Evolutionary conservation across 2,329 filamentous ascomycete species (phyloP).

Genomic region (Acrocalymma vagum): DNA sequence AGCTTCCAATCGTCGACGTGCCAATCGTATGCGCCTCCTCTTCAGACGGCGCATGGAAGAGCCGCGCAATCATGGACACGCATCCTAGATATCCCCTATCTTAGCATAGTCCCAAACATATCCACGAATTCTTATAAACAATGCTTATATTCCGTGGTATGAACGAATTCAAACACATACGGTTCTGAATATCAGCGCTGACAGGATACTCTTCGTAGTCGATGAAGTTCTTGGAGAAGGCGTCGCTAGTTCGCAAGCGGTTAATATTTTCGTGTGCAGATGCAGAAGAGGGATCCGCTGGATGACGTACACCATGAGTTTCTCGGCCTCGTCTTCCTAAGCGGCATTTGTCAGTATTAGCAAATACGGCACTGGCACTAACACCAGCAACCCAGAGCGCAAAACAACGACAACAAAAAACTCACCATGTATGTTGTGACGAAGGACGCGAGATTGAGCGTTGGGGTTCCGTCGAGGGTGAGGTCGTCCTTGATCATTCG

Average conservation of each 20-base stretch:
- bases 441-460: constrained; percentile 81
- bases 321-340: constrained; percentile 91
- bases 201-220: constrained; percentile 61
- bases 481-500: constrained; percentile 92
- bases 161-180: constrained; percentile 68
- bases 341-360: constrained; percentile 5
- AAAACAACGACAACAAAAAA: too few species aligned
- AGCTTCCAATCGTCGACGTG: constrained; percentile 88
- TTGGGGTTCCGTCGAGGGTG: constrained; percentile 77
- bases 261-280: constrained; percentile 4
- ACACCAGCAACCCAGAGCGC: constrained; percentile 54
- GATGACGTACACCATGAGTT: constrained; percentile 78
- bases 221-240: constrained; percentile 91
- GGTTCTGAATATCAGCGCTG: constrained; percentile 74
- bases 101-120: too few species aligned
- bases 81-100: constrained; percentile 34
- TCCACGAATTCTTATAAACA: constrained; percentile 55
- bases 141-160: constrained; percentile 80
- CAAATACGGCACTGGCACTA: too few species aligned
- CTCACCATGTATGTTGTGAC: constrained; percentile 97
- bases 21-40: constrained; percentile 75
- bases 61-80: constrained; percentile 69
- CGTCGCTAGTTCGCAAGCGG: constrained; percentile 65
- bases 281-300: not conserved
- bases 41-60: constrained; percentile 80